phyloP scores from a whole-genome alignment of 345 rosid species.

The Eucalyptus leucophloia region DNA sequence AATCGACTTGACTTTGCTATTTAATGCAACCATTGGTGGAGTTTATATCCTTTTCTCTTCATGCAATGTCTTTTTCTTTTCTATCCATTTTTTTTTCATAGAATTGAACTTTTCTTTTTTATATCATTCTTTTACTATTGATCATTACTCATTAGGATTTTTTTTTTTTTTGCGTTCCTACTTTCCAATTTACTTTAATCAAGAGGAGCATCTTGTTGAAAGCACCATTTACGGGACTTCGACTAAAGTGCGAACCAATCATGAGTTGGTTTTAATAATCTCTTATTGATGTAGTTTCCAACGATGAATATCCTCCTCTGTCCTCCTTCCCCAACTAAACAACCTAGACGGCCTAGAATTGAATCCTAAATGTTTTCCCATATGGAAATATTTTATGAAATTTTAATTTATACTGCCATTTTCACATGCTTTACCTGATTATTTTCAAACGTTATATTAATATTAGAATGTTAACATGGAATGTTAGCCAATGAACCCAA shows the following conservation, averaged over 20 bases:
- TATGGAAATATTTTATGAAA: no score
- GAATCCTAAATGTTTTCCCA: not conserved
- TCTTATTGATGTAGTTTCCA: not conserved
- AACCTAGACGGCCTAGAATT: not conserved
- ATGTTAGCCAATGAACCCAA: not conserved
- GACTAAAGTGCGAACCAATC: not conserved
- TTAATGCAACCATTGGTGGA: not conserved
- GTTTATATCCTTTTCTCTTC: not conserved
- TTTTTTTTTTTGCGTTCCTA: not conserved
- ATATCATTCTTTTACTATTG: not conserved
- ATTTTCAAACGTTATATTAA: not conserved
- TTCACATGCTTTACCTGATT: not conserved
- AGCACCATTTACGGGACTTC: not conserved
- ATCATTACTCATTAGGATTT: not conserved
- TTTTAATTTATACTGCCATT: not conserved
- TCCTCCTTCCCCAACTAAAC: fast-evolving
- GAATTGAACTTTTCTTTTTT: not conserved
- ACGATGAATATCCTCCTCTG: not conserved
- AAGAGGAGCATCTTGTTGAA: not conserved
- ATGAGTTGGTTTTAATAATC: not conserved
- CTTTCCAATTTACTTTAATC: not conserved
- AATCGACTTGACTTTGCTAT: not conserved
- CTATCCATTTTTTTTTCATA: not conserved
- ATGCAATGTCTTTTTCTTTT: not conserved
- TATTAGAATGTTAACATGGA: not conserved